Evolutionary conservation across 768 basidiomycete genomes (phyloP), one percentile per base, ranked within the genome.

Genomic region (Lactarius hengduanensis): DNA sequence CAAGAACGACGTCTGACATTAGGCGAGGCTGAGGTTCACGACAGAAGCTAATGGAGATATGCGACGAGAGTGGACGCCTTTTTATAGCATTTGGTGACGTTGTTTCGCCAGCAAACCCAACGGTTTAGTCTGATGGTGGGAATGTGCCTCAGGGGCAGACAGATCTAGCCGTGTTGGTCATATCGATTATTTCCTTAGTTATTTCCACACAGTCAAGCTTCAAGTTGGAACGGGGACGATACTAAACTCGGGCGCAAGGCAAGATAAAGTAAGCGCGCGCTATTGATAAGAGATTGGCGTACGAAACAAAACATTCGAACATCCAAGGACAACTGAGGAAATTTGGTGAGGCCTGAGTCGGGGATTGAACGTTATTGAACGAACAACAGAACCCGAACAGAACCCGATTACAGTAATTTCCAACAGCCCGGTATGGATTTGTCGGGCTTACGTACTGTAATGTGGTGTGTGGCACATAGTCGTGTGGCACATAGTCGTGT

Each of bases 21-120:
- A 26, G 53, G 34, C 38, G 40, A n/a, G 26, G 53, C 36, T 20
- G 18, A 20, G 28, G 10, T 30, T 30, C 36, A 28, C 50, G 15
- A 36, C 16, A 15, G 20, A n/a, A 22, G 13, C n/a, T 34, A 8
- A n/a, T 18, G 36, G 54, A n/a, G n/a, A 34, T 6, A 53, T 50
- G 2, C 8, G 4, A 54, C 8, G 10, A 54, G 20, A 55, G 11
- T 30, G 26, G 13, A 26, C 9, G 34, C 61, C 16, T 62, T 22
- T 55, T 54, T 62, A 62, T 54, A 62, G 22, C 34, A 18, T n/a
- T 32, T 13, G 45, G 32, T 61, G n/a, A 32, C 60, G 60, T 47
- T 32, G 22, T 16, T 26, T 32, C 26, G 5, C 47, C 13, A 22
- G 11, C 16, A 22, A 36, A 3, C 45, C 32, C 34, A n/a, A 53